Base-by-base conservation (phyloP, 2,329 filamentous ascomycete species). In the Thelonectria rubi region DNA sequence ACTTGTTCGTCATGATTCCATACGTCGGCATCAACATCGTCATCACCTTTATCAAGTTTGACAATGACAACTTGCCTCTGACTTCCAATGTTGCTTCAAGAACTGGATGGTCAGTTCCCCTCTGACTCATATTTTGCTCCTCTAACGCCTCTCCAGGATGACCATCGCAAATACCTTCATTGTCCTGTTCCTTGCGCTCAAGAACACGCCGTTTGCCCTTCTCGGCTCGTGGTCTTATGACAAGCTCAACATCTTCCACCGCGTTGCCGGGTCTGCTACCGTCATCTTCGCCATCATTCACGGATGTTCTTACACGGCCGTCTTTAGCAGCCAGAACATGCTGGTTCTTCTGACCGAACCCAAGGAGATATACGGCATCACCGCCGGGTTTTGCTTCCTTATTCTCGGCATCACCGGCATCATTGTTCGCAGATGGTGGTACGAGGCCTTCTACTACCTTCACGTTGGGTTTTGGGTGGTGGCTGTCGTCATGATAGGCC, bases 191-290 rank as follows among this genome's bases (percentile, higher is more conserved):
- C 74, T 88, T 15, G 78, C 82, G 1, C 75, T 88, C 43, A 87
- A 87, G 66, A 87, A 88, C 68, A 88, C 85, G 0, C 86, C 85
- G 0, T 71, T 88, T 17, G 81, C 81, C 0, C 80, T 81, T 60
- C 65, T 88, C 11, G 82, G 82, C 1, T 75, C 80, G 2, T 84
- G 82, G 68, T 87, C 85, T 5, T 86, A 88, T 69, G 86, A 88
- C 62, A 79, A 83, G 18, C 79, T 88, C 53, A 88, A 87, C 66
- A 78, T 82, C 50, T 77, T 88, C 3, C 86, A 88, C 66, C 82
- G 82, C 59, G 74, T 84, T 17, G 79, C 80, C 4, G 85, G 85
- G 3, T 84, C 81, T 65, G 78, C 77, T 7, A 81, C 82, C 17
- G 77, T 87, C 24, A 58, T 77, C 34, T 76, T 77, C 34, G 73